Base-by-base conservation (phyloP, 2,329 filamentous ascomycete species). In the Aspergillus piperis region DNA sequence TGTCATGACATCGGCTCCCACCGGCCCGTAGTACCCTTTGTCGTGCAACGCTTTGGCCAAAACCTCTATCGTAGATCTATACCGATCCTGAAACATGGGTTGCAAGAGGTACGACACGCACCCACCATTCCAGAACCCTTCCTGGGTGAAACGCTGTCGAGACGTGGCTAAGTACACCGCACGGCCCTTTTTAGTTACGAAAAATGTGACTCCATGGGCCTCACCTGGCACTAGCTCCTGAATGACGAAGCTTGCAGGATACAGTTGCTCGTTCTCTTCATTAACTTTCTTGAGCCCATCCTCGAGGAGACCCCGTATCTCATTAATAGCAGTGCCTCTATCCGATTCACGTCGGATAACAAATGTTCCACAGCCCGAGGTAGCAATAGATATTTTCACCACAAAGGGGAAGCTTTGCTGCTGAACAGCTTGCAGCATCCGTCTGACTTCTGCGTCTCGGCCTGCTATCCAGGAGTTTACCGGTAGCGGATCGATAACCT, bases 21-120 rank as follows among this genome's bases (percentile, higher is more conserved):
- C 42, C 4, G 59, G 54, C 8, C 59, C 59, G 23, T 61, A 42
- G 19, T 54, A 61, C 6, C 59, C 59, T 10, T 54, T 41, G 8
- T 5, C 17, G 48, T 58, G 59, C 15, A 61, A 5, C 0, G 10
- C n/a, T 13, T 17, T 27, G 8, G 50, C 55, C 5, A 61, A 13
- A 5, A 13, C 11, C 1, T 42, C 19, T 3, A 54, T 38, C 3
- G 38, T 36, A n/a, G 10, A 8, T 5, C 5, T 8, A 23, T 54
- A 61, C 4, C 21, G 17, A 21, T 15, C 2, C 7, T 50, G 6
- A 2, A 51, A 48, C 6, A 6, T 7, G 1, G n/a, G 41, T 15
- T 61, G 55, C 17, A 38, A 13, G 1, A 11, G 44, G 11, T 54
- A 61, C 21, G 41, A 49, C 2, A 61, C 42, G 11, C 8, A 25